Conservation (phyloP, 805 yeast species). For the Metschnikowia lochheadii region DNA sequence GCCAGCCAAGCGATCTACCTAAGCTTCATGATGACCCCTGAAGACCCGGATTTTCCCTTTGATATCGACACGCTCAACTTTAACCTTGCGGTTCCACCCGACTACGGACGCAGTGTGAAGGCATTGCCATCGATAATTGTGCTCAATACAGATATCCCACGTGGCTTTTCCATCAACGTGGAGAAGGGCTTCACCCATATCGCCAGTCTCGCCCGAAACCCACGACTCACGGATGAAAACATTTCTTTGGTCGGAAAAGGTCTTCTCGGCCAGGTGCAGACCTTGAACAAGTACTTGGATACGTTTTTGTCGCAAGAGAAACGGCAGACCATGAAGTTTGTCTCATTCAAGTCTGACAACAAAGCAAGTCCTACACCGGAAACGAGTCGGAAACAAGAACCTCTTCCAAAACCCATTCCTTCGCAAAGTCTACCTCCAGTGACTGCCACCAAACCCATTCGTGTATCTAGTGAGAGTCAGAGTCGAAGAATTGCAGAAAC, state of each 20-base stretch:
- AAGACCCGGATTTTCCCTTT: conserved; percentile 73
- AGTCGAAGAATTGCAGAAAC: conserved; percentile 8
- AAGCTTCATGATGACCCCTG: conserved; percentile 47
- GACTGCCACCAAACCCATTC: background rate
- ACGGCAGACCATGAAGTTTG: conserved; percentile 58
- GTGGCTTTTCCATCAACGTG: conserved; percentile 63
- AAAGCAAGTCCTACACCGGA: background rate
- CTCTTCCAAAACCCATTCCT: background rate
- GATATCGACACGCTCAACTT: conserved; percentile 53
- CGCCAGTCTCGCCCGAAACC: conserved; percentile 21
- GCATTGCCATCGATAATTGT: conserved; percentile 50
- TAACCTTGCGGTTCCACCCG: conserved; percentile 50
- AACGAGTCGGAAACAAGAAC: background rate
- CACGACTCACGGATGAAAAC: conserved; percentile 17
- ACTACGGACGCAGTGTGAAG: conserved; percentile 45
- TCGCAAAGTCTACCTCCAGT: background rate
- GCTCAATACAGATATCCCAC: conserved; percentile 63
- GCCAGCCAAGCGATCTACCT: conserved; percentile 30
- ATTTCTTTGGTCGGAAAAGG: conserved; percentile 44
- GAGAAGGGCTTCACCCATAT: conserved; percentile 59
- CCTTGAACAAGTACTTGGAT: conserved; percentile 58
- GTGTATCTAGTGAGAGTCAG: background rate
- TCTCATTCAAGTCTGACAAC: conserved; percentile 25
- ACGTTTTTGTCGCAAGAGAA: conserved; percentile 55
- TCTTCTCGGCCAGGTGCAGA: conserved; percentile 49